Evolutionary conservation across 306 rosid genomes (phyloP).

Genomic region (Vigna unguiculata): DNA sequence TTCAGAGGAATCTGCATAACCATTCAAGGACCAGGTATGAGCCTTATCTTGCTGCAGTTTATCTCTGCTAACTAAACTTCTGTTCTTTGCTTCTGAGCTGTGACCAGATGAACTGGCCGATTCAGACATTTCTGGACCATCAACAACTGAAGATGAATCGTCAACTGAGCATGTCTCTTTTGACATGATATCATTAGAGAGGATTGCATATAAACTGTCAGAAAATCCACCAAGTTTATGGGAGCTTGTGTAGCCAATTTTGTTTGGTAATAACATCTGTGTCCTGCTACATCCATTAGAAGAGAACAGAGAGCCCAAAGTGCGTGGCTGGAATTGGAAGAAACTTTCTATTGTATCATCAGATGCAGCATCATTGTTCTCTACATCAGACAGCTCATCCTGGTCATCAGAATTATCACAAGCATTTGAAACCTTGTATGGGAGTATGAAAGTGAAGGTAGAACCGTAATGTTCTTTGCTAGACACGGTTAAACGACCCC

Average conservation of each 20-base stretch:
- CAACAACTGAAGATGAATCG: constrained; percentile 46
- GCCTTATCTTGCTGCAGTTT: constrained; percentile 46
- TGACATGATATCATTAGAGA: constrained; percentile 35
- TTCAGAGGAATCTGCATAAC: constrained; percentile 41
- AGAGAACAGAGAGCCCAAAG: constrained; percentile 73
- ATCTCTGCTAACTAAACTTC: constrained; percentile 33
- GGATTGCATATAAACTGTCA: constrained; percentile 50
- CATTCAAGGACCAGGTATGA: constrained; percentile 44
- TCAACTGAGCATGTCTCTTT: constrained; percentile 53
- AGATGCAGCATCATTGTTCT: constrained; percentile 51
- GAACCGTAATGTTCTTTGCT: constrained; percentile 80
- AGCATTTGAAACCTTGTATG: constrained; percentile 69
- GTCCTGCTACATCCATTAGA: constrained; percentile 67
- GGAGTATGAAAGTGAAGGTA: constrained; percentile 79
- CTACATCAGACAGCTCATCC: constrained; percentile 67
- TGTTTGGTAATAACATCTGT: constrained; percentile 52
- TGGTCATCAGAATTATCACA: constrained; percentile 67
- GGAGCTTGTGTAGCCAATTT: constrained; percentile 49
- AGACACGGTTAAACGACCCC: constrained; percentile 79
- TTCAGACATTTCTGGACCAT: constrained; percentile 50
- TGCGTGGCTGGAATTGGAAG: constrained; percentile 81
- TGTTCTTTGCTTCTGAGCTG: constrained; percentile 32
- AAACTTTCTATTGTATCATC: constrained; percentile 69
- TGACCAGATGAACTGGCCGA: constrained; percentile 54
- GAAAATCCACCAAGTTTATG: constrained; percentile 57